Evolutionary conservation across 345 rosid genomes (phyloP).

Genomic region (Sisymbrium irio): DNA sequence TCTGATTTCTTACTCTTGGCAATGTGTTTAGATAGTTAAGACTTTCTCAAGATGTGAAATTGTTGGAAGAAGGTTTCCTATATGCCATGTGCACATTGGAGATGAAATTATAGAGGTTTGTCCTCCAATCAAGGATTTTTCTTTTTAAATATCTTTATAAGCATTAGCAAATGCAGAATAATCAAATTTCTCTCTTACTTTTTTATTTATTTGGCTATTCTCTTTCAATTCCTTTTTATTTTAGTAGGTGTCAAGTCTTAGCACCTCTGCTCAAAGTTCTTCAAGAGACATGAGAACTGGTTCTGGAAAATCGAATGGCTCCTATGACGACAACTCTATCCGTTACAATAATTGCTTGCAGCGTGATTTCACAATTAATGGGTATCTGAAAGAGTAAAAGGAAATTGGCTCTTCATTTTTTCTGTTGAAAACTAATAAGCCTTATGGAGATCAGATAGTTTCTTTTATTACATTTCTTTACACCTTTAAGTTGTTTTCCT

Average conservation of each 20-base stretch:
- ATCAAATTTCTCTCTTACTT: background rate
- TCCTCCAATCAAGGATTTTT: background rate
- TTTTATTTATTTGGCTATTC: background rate
- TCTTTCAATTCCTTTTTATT: background rate
- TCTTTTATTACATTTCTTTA: background rate
- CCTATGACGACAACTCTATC: slow-evolving; percentile 46
- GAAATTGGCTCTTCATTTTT: background rate
- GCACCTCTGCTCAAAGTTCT: slow-evolving; percentile 37
- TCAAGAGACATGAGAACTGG: slow-evolving; percentile 27
- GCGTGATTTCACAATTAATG: slow-evolving; percentile 89
- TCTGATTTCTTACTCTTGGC: background rate
- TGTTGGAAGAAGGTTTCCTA: slow-evolving; percentile 55
- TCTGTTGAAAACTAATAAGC: background rate
- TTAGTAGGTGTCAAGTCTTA: slow-evolving; percentile 63
- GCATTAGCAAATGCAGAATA: slow-evolving; percentile 1
- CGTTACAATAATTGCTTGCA: slow-evolving; percentile 72
- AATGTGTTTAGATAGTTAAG: slow-evolving; percentile 36
- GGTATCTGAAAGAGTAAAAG: slow-evolving; percentile 38
- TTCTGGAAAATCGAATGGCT: background rate
- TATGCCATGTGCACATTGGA: slow-evolving; percentile 55
- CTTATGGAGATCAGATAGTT: background rate
- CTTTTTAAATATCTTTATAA: background rate
- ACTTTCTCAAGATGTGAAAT: slow-evolving; percentile 49
- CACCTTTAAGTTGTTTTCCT: background rate
- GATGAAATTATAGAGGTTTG: slow-evolving; percentile 49